Percentiles rank a stretch among this genome's conserved stretches.
These are phyloP conservation scores for Sporothrix pallida DNA, from an alignment of 2,329 filamentous ascomycete species.

Conservation along the genomic window DNA sequence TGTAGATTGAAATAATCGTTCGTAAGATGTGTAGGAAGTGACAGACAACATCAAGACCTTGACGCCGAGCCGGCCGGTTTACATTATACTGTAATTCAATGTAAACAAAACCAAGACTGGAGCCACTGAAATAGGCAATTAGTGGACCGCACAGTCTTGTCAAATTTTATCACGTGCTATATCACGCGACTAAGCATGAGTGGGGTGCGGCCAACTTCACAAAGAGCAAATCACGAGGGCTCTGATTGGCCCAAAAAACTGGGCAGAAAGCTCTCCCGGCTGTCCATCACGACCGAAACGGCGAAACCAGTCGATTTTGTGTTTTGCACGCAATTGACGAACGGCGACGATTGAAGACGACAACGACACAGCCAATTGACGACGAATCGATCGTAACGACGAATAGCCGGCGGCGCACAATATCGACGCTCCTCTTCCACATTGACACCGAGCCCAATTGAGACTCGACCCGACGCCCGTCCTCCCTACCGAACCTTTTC, in stretches of 20 bases:
- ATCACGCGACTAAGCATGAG: background rate
- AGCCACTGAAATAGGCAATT: too few relatives aligned
- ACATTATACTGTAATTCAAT: too few relatives aligned
- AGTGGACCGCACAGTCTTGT: too few relatives aligned
- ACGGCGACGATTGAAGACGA: background rate
- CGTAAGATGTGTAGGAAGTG: too few relatives aligned
- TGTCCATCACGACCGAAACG: background rate
- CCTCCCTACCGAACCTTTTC: background rate
- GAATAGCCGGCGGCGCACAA: background rate
- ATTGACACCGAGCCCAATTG: background rate
- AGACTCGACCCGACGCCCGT: background rate
- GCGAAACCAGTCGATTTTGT: background rate
- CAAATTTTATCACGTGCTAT: background rate
- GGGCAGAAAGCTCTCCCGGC: conserved; percentile 11
- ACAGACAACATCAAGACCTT: too few relatives aligned
- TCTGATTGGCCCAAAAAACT: conserved; percentile 29
- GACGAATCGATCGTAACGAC: too few relatives aligned
- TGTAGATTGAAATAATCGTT: too few relatives aligned
- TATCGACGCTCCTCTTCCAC: background rate
- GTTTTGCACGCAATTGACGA: conserved; percentile 18
- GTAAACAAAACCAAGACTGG: too few relatives aligned
- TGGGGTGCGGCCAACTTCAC: background rate
- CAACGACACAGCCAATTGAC: background rate
- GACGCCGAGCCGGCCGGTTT: too few relatives aligned
- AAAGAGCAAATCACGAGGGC: conserved; percentile 18